These are phyloP conservation scores for Syzygium malaccense DNA, from an alignment of 441 rosid species.

Conservation along the genomic window DNA sequence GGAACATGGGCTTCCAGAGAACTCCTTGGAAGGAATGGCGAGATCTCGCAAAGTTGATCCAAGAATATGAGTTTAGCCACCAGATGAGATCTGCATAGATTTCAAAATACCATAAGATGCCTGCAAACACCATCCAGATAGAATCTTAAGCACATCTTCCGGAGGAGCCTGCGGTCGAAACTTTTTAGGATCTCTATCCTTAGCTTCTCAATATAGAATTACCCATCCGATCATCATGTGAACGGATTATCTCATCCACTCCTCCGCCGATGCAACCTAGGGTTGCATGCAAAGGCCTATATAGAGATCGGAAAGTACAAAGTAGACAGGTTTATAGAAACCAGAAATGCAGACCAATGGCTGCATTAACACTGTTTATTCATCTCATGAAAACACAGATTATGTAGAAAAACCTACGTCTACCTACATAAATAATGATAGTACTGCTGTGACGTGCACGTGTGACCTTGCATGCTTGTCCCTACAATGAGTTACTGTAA, in stretches of 20 bases:
- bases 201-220: not conserved
- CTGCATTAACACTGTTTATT: not conserved
- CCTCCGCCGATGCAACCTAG: not conserved
- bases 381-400: not conserved
- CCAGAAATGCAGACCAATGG: not conserved
- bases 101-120: not conserved
- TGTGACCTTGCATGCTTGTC: not conserved
- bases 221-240: not conserved
- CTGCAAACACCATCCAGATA: not conserved
- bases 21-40: constrained; percentile 91
- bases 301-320: not conserved
- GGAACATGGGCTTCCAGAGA: constrained; percentile 83
- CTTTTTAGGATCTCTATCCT: not conserved
- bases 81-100: constrained; percentile 66
- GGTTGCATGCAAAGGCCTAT: not conserved
- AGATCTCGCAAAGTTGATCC: constrained; percentile 91
- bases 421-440: not conserved
- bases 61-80: constrained; percentile 93
- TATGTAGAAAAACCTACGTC: not conserved
- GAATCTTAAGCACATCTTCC: not conserved
- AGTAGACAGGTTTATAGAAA: not conserved
- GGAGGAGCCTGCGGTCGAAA: not conserved
- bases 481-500: not conserved
- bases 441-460: not conserved
- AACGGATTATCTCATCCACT: not conserved